Conservation (phyloP, 2,329 filamentous ascomycete species). For the Fusarium tricinctum region DNA sequence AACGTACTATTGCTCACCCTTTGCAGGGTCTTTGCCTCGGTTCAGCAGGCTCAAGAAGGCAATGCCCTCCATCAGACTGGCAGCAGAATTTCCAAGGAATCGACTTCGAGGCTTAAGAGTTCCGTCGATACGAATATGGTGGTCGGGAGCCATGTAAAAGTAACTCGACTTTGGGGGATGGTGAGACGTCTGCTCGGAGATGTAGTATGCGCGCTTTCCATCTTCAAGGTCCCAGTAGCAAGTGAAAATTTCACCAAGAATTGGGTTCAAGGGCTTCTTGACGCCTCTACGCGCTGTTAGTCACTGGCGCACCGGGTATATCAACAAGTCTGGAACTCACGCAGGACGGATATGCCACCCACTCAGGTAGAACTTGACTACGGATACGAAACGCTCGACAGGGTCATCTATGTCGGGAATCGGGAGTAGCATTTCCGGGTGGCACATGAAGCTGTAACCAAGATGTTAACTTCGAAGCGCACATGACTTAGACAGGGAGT, state of each 20-base stretch:
- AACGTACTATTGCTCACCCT: conserved; percentile 88
- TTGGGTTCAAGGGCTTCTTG: conserved; percentile 97
- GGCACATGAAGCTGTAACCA: conserved; percentile 90
- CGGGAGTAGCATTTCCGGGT: conserved; percentile 92
- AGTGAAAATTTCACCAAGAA: conserved; percentile 93
- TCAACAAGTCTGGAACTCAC: conserved; percentile 67
- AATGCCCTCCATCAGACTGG: conserved; percentile 97
- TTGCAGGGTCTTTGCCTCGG: conserved; percentile 73
- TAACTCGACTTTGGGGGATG: conserved; percentile 99
- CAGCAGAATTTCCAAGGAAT: conserved; percentile 96
- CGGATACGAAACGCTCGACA: conserved; percentile 88
- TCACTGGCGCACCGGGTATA: conserved; percentile 14
- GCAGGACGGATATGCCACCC: conserved; percentile 99
- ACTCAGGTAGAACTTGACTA: conserved; percentile 97
- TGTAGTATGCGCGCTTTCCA: conserved; percentile 90
- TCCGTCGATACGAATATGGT: conserved; percentile 94
- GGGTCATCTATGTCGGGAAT: conserved; percentile 92
- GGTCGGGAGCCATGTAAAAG: conserved; percentile 96
- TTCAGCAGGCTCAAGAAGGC: conserved; percentile 88
- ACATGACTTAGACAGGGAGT: conserved; percentile 12
- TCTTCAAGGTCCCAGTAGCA: conserved; percentile 96
- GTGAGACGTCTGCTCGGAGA: conserved; percentile 97
- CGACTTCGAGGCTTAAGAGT: conserved; percentile 94
- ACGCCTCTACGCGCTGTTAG: conserved; percentile 76
- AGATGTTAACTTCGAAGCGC: conserved; percentile 23